A percentile compares a stretch with the other conserved stretches of the same genome.
phyloP scores from a whole-genome alignment of 1,284 basidiomycete species.

The Cerrena zonata region DNA sequence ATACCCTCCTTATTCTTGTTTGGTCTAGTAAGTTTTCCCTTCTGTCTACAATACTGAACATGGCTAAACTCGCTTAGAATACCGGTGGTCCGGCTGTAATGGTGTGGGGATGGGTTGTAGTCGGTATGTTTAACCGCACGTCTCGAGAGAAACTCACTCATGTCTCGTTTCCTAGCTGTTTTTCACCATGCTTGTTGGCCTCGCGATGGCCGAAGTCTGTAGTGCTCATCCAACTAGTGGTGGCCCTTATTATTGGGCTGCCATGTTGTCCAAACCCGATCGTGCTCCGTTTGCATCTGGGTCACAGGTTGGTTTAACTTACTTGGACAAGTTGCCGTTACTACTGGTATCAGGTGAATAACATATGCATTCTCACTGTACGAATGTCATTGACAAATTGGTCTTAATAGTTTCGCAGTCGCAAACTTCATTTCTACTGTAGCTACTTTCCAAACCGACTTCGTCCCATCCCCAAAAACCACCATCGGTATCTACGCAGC shows the following conservation, averaged over 20 bases:
- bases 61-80: slow-evolving; percentile 34
- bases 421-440: slow-evolving; percentile 65
- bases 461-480: slow-evolving; percentile 49
- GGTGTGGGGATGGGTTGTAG: slow-evolving; percentile 71
- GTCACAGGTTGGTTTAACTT: slow-evolving; percentile 73
- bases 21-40: slow-evolving; percentile 46
- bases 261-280: slow-evolving; percentile 55
- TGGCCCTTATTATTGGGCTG: slow-evolving; percentile 73
- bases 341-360: slow-evolving; percentile 60
- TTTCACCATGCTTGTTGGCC: slow-evolving; percentile 63
- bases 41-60: background rate
- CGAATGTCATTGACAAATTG: background rate
- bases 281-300: slow-evolving; percentile 64
- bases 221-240: slow-evolving; percentile 71
- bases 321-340: slow-evolving; percentile 70
- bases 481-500: slow-evolving; percentile 71
- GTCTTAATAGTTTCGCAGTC: slow-evolving; percentile 50
- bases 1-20: slow-evolving; percentile 62
- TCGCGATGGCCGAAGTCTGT: slow-evolving; percentile 69
- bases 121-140: slow-evolving; percentile 29
- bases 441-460: slow-evolving; percentile 52
- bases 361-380: background rate
- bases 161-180: slow-evolving; percentile 42
- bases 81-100: slow-evolving; percentile 71
- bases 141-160: background rate